Conservation (phyloP, 176 grass and related monocot genomes). For the Zea luxurians region DNA sequence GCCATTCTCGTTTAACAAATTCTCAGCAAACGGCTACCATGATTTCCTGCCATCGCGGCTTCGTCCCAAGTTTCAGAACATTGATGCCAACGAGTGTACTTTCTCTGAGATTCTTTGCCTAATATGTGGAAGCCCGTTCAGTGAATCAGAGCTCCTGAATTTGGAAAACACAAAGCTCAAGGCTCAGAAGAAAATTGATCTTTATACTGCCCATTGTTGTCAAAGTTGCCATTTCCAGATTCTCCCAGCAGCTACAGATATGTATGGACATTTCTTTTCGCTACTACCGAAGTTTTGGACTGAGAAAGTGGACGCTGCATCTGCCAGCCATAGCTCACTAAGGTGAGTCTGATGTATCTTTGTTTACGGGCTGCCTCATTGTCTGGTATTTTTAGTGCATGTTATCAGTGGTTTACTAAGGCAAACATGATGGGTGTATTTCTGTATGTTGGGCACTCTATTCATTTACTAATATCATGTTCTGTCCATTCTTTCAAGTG, state of each 20-base stretch:
- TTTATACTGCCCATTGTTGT: constrained; percentile 68
- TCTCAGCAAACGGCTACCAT: constrained; percentile 65
- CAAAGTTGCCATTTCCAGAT: constrained; percentile 88
- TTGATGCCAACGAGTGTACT: constrained; percentile 48
- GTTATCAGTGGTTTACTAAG: constrained; percentile 26
- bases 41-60: constrained; percentile 80
- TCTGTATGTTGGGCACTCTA: constrained; percentile 10
- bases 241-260: constrained; percentile 47
- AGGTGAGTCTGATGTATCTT: constrained; percentile 51
- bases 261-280: constrained; percentile 60
- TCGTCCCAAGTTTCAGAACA: constrained; percentile 77
- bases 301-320: constrained; percentile 44
- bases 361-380: constrained; percentile 22
- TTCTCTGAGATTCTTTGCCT: constrained; percentile 68
- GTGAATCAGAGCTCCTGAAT: constrained; percentile 67
- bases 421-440: constrained; percentile 31
- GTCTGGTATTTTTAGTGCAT: constrained; percentile 27
- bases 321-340: constrained; percentile 41
- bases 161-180: constrained; percentile 56
- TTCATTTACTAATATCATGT: constrained; percentile 21
- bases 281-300: constrained; percentile 69
- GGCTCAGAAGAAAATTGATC: constrained; percentile 43
- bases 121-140: constrained; percentile 71
- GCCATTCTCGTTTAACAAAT: constrained; percentile 90
- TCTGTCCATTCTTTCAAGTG: constrained; percentile 28